Base-by-base conservation (phyloP, 2,329 filamentous ascomycete species). In the Calonectria naviculata region DNA sequence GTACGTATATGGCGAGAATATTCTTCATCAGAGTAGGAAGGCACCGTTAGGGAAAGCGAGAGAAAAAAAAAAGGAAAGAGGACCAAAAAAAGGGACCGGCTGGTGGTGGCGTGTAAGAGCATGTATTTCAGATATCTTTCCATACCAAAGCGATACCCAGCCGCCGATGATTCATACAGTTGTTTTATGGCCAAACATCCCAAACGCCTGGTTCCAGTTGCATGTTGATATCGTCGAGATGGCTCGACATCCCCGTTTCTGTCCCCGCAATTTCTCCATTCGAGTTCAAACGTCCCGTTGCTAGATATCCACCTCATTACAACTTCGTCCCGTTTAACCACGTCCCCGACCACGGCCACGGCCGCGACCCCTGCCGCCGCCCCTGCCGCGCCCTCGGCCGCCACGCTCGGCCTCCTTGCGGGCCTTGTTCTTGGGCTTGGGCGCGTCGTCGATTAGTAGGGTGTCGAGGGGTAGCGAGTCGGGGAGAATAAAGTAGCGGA, bases 371-470 rank as follows among this genome's bases (percentile, higher is more conserved):
- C 90, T 85, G 28, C 90, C 88, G 56, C 89, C 83, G 17, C 89
- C 87, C 61, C 88, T 82, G 36, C 88, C 87, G 34, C 89, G 83
- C 84, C 87, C 87, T 52, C 87, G 83, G 31, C 82, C 87, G 17
- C 90, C 89, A 58, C 92, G 87, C 70, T 91, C 90, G 36, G 89
- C 89, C 86, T 98, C 97, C 89, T 99, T 99, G 82, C 96, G 91
- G 29, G 97, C 96, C 92, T 99, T 99, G 87, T 99, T 99, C 93
- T 98, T 98, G 72, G 97, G 96, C 89, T 99, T 99, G 63, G 96
- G 95, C 80, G 95, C 92, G 85, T 99, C 97, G 83, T 99, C 97
- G 78, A 99, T 95, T 73, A 99, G 90, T 65, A 99, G 90, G 46
- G 96, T 98, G 84, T 99, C 97, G 75, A 99, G 90, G 44, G 96